Percentiles rank a stretch among this genome's conserved stretches.
phyloP scores from a whole-genome alignment of 495 filamentous ascomycete species.

The Rusavskia elegans region DNA sequence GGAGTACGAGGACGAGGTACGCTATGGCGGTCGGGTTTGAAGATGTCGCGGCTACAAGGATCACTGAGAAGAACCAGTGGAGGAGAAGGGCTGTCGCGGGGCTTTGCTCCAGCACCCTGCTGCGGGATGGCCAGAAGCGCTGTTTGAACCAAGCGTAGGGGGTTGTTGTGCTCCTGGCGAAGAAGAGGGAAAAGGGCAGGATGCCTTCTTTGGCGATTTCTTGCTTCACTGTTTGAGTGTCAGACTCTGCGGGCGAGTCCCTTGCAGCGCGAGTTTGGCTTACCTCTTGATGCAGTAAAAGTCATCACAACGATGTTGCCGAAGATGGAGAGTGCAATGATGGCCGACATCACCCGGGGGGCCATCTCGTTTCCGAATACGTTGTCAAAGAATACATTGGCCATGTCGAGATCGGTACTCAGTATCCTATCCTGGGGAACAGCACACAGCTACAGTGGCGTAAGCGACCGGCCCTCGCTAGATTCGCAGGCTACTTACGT shows the following conservation, averaged over 20 bases:
- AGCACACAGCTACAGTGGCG: constrained; percentile 7
- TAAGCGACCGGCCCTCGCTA: not conserved
- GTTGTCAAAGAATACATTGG: constrained; percentile 13
- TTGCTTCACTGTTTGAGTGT: constrained; percentile 15
- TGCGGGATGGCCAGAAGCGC: not conserved
- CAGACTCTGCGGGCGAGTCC: not conserved
- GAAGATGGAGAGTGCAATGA: constrained; percentile 30
- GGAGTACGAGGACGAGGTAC: constrained; percentile 16
- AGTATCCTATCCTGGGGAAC: constrained; percentile 1
- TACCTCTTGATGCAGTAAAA: constrained; percentile 32
- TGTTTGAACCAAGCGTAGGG: constrained; percentile 18
- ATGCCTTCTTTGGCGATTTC: constrained; percentile 23
- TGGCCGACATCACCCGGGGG: constrained; percentile 18
- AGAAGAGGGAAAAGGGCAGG: constrained; percentile 29
- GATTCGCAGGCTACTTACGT: constrained; percentile 17
- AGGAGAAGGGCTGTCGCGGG: constrained; percentile 26
- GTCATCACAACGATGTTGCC: constrained; percentile 36
- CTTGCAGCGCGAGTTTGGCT: constrained; percentile 1
- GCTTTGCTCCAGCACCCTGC: constrained; percentile 17
- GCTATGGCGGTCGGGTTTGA: constrained; percentile 11
- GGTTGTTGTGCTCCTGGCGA: constrained; percentile 22
- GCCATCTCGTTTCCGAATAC: constrained; percentile 14
- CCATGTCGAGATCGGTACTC: constrained; percentile 7
- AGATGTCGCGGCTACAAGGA: constrained; percentile 21
- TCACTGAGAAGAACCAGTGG: constrained; percentile 26